Evolutionary conservation across 768 basidiomycete species (phyloP), one percentile per base, ranked within the genome.

Genomic region (Solioccasus polychromus): DNA sequence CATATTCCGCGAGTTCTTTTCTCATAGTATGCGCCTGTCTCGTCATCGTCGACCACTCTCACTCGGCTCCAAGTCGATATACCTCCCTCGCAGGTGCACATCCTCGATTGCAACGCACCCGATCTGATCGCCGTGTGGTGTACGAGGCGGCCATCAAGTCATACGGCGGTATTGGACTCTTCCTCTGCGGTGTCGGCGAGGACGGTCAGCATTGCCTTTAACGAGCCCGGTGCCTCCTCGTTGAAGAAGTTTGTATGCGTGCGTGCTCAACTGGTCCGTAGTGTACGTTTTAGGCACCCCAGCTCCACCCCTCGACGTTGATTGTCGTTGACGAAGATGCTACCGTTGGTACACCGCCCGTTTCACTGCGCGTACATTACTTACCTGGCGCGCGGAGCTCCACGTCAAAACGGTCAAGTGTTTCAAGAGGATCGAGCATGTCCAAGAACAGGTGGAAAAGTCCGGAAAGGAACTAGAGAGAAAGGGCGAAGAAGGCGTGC

Each of bases 201-300:
- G 91, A 94, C 62, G 92, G 92, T 0, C 92, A 94, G n/a, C 59
- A 88, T 93, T 52, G 92, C 92, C 11, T 94, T 92, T 73, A 94
- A 93, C 68, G 89, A 92, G 72, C 88, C 89, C 42, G 85, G 83
- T 79, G 39, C 44, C 68, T 55, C 23, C 22, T 36, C 20, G 29
- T 38, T 26, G 36, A 42, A 17, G 31, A 14, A 20, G n/a, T n/a
- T 17, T 5, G 11, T 15, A 32, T 8, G 2, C 2, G 6, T 15
- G 29, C 17, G 2, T 29, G n/a, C 32, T 47, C 15, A 47, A 23
- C 2, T n/a, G 15, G 4, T n/a, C 5, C n/a, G 19, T 36, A 82
- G 77, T 88, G 85, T 85, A 92, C 92, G 4, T 77, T 92, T 15
- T 89, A 84, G 10, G 89, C 89, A 0, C 74, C 94, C 14, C 92